Conservation (phyloP, 176 grass and related monocot genomes). For the Rhynchospora pubera region DNA sequence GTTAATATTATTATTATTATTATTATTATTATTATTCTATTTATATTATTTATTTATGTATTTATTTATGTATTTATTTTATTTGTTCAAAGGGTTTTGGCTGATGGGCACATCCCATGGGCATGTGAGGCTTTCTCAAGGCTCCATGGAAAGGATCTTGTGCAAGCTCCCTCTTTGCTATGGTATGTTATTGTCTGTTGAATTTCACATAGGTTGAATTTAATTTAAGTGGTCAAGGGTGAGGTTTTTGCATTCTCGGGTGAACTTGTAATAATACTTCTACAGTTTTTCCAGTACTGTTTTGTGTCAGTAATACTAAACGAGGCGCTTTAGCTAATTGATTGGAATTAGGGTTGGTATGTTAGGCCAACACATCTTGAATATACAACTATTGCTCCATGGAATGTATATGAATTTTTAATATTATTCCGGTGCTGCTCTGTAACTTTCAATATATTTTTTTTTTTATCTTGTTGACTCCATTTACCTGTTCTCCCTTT, state of each 20-base stretch:
- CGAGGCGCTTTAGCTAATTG: neutral
- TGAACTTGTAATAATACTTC: too few species aligned
- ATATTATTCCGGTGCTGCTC: neutral
- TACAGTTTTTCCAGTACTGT: neutral
- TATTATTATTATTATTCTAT: too few species aligned
- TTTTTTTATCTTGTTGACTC: neutral
- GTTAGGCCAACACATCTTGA: neutral
- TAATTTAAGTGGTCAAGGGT: neutral
- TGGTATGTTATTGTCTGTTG: slow-evolving; percentile 25
- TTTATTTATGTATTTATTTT: neutral
- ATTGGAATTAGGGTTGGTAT: neutral
- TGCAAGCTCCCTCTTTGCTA: slow-evolving; percentile 34
- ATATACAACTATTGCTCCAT: neutral
- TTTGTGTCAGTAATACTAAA: neutral
- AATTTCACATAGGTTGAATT: neutral
- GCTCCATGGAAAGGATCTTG: slow-evolving; percentile 52
- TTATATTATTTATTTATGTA: too few species aligned
- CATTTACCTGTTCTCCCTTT: neutral
- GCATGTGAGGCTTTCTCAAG: slow-evolving; percentile 63
- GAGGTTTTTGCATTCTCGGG: neutral
- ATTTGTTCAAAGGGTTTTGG: slow-evolving; percentile 45
- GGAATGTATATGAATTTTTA: neutral
- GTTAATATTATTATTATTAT: too few species aligned
- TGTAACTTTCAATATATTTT: neutral
- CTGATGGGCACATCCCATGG: slow-evolving; percentile 68